phyloP scores from a whole-genome alignment of 169 alveolate species.

The Eimeria falciformis region DNA sequence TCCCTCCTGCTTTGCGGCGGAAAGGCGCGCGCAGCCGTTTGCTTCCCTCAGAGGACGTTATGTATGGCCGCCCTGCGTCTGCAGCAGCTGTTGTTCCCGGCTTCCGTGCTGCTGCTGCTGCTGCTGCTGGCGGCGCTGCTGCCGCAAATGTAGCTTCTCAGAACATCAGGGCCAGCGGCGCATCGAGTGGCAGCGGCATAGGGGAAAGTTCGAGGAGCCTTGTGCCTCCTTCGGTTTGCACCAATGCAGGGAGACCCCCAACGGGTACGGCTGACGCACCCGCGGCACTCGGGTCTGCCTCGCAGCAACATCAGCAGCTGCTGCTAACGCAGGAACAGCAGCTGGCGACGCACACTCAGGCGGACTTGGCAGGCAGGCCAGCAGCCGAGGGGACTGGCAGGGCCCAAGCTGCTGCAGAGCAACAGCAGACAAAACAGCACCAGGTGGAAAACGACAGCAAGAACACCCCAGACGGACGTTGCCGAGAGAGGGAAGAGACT shows the following conservation, averaged over 20 bases:
- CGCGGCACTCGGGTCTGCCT: too few species aligned
- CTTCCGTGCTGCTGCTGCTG: background rate
- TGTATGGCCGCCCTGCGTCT: background rate
- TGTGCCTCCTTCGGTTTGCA: too few species aligned
- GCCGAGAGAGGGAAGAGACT: background rate
- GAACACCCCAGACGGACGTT: background rate
- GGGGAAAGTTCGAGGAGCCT: background rate
- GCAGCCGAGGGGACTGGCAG: too few species aligned
- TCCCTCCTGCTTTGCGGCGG: too few species aligned
- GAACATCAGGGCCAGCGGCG: background rate
- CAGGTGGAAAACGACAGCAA: background rate
- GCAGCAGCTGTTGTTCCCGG: slow-evolving; percentile 1
- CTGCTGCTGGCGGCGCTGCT: background rate
- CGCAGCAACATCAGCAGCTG: slow-evolving; percentile 12
- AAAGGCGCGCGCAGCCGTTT: background rate
- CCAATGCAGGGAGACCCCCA: too few species aligned
- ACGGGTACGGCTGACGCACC: too few species aligned
- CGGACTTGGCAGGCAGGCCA: too few species aligned
- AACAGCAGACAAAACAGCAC: slow-evolving; percentile 5
- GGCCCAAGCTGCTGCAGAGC: slow-evolving; percentile 24
- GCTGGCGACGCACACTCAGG: too few species aligned
- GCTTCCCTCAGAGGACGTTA: background rate
- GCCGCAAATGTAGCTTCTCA: background rate
- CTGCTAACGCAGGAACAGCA: too few species aligned
- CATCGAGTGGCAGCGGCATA: background rate